A percentile compares a stretch with the other conserved stretches of the same genome.
These are phyloP conservation scores for Mucor plumbeus DNA, from an alignment of 371 early-diverging fungal species.

Conservation along the genomic window DNA sequence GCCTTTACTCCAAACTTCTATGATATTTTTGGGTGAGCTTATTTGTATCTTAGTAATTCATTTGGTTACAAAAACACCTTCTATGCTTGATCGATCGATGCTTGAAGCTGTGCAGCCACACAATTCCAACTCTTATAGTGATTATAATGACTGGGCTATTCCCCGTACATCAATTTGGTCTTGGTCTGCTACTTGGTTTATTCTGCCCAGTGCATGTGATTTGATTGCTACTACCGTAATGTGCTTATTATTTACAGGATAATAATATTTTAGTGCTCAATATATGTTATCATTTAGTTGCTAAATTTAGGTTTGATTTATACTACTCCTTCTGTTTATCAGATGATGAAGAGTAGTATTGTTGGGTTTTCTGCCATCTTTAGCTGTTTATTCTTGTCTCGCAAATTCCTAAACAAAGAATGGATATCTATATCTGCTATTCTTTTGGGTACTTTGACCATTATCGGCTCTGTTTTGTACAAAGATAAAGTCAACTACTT, in stretches of 20 bases:
- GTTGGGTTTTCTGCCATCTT: constrained; percentile 54
- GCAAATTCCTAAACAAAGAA: constrained; percentile 44
- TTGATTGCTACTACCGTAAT: constrained; percentile 51
- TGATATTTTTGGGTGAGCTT: constrained; percentile 55
- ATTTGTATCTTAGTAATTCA: constrained; percentile 49
- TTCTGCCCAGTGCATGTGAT: constrained; percentile 51
- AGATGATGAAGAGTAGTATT: constrained; percentile 54
- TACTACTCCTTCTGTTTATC: constrained; percentile 51
- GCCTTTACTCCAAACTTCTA: constrained; percentile 49
- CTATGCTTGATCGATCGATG: constrained; percentile 39
- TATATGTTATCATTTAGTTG: constrained; percentile 22
- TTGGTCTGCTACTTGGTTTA: constrained; percentile 45
- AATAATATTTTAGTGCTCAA: too few species aligned
- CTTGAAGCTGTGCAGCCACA: constrained; percentile 44
- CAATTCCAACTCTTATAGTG: constrained; percentile 19
- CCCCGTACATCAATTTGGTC: constrained; percentile 34
- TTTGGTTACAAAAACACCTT: constrained; percentile 39
- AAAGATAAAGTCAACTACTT: constrained; percentile 21
- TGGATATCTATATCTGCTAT: constrained; percentile 42
- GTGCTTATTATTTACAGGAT: neutral
- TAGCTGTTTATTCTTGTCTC: constrained; percentile 44
- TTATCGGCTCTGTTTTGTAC: constrained; percentile 22
- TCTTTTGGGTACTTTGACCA: constrained; percentile 35
- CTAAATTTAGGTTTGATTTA: constrained; percentile 52
- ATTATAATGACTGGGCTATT: constrained; percentile 30